phyloP scores from a whole-genome alignment of 2,329 filamentous ascomycete species.

The Curvularia lunata region DNA sequence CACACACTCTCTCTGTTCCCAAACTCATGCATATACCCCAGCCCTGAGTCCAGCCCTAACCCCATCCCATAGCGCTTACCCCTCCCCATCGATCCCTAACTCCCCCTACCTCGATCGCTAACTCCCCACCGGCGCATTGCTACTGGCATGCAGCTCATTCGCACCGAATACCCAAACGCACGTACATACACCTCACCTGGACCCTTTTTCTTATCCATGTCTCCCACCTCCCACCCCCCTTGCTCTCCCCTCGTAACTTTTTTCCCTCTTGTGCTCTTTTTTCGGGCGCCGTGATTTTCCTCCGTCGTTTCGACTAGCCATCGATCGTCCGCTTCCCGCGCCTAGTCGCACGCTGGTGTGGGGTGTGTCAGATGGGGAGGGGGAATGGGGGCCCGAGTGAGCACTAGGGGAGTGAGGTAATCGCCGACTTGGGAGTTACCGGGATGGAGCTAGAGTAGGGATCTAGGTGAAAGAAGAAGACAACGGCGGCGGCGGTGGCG shows the following conservation, averaged over 20 bases:
- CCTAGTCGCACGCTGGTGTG: neutral
- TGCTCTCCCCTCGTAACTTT: neutral
- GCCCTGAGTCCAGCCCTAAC: neutral
- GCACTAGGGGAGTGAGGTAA: neutral
- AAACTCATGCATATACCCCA: too few relatives aligned
- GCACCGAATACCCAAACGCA: neutral
- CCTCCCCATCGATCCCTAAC: neutral
- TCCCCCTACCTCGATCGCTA: neutral
- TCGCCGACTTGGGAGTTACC: neutral
- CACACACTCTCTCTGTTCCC: too few relatives aligned
- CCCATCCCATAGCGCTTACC: neutral
- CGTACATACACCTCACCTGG: neutral
- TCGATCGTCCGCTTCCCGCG: neutral
- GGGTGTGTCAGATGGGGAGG: slow-evolving; percentile 1
- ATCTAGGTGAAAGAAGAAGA: neutral
- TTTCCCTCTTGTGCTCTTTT: neutral
- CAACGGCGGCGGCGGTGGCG: neutral
- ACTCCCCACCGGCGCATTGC: neutral
- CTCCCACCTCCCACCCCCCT: neutral
- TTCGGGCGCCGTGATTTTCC: too few relatives aligned
- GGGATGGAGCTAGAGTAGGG: neutral
- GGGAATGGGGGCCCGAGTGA: neutral
- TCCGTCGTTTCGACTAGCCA: too few relatives aligned
- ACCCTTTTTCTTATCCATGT: neutral
- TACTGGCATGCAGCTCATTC: neutral